A percentile compares a stretch with the other conserved stretches of the same genome.
Conservation (phyloP, 2,329 filamentous ascomycete species). For the Trichoderma polysporum region DNA sequence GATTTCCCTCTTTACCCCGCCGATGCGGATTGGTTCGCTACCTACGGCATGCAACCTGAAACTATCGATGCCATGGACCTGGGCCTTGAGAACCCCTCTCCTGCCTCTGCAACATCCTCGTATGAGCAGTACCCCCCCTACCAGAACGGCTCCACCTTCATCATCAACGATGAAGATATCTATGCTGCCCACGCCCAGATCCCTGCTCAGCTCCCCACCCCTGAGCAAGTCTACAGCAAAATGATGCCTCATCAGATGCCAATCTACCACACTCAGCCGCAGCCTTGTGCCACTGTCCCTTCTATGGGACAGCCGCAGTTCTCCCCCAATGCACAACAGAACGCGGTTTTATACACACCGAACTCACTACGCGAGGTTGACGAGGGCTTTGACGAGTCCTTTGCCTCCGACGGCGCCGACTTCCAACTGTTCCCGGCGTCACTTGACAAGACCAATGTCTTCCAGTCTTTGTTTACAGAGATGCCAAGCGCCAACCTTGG, state of each 20-base stretch:
- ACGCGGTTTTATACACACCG: constrained; percentile 68
- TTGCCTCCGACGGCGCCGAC: constrained; percentile 51
- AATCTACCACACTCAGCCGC: constrained; percentile 29
- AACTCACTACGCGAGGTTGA: constrained; percentile 61
- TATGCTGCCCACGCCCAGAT: constrained; percentile 60
- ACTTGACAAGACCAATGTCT: constrained; percentile 42
- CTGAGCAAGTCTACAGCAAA: constrained; percentile 45
- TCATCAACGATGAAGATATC: constrained; percentile 60
- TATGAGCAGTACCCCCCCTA: constrained; percentile 60
- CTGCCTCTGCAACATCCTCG: constrained; percentile 36
- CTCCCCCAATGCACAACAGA: constrained; percentile 67
- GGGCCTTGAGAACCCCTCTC: constrained; percentile 40
- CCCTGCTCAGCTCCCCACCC: constrained; percentile 47
- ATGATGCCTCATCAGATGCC: constrained; percentile 43
- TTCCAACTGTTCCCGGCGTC: constrained; percentile 61
- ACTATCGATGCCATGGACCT: constrained; percentile 44
- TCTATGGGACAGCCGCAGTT: constrained; percentile 48
- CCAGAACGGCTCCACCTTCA: constrained; percentile 61
- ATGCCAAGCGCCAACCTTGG: constrained; percentile 51
- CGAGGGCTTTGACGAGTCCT: constrained; percentile 61
- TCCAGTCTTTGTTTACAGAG: constrained; percentile 50
- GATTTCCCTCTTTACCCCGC: constrained; percentile 53
- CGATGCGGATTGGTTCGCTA: constrained; percentile 46
- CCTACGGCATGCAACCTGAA: constrained; percentile 34
- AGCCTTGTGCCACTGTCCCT: constrained; percentile 29